Conservation (phyloP, 805 yeast genomes). For the Wickerhamiella dianesei region DNA sequence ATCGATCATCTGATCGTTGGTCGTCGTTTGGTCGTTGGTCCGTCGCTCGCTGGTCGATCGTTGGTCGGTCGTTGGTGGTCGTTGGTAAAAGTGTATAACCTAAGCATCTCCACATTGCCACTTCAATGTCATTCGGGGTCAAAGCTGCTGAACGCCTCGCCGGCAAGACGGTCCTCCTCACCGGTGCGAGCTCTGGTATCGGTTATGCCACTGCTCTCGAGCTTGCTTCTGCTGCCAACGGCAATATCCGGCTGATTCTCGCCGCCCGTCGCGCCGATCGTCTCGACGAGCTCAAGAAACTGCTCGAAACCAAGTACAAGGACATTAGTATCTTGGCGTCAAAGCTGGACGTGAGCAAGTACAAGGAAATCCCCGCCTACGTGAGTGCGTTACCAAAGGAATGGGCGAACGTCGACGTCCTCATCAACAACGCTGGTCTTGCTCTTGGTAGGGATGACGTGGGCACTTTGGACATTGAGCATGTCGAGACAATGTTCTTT, state of each 20-base stretch:
- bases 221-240: conserved; percentile 63
- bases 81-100: no score
- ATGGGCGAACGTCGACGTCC: conserved; percentile 43
- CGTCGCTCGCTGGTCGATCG: no score
- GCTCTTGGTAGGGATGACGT: conserved; percentile 70
- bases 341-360: conserved; percentile 44
- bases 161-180: conserved; percentile 65
- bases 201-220: conserved; percentile 87
- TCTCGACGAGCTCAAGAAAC: conserved; percentile 36
- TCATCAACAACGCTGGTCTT: conserved; percentile 51
- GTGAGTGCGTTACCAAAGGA: conserved; percentile 40
- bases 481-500: conserved; percentile 61
- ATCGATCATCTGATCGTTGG: no score
- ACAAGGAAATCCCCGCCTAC: conserved; percentile 39
- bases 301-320: conserved; percentile 37
- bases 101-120: no score
- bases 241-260: conserved; percentile 54
- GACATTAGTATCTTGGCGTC: conserved; percentile 33
- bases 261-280: conserved; percentile 68
- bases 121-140: conserved; percentile 42
- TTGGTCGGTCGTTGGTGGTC: no score
- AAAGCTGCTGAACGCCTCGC: conserved; percentile 70
- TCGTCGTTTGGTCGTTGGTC: no score
- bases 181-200: conserved; percentile 97
- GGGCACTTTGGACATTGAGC: conserved; percentile 51